Conservation (phyloP, 2,329 filamentous ascomycete genomes). For the Fusarium ambrosium region DNA sequence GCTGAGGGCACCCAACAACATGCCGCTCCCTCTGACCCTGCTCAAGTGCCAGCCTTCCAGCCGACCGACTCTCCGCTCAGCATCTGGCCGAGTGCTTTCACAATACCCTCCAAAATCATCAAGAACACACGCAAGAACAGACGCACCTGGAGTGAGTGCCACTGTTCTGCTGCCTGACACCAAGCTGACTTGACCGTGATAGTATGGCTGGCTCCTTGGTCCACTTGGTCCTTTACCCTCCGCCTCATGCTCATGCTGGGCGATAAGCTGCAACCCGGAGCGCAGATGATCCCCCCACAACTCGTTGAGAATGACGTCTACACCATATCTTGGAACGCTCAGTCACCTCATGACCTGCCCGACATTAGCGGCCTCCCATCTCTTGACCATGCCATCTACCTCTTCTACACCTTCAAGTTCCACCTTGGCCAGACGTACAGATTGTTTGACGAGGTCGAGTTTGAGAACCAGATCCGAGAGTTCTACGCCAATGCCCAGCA, state of each 20-base stretch:
- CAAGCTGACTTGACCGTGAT: neutral
- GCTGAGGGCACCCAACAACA: slow-evolving; percentile 22
- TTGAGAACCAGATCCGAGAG: slow-evolving; percentile 45
- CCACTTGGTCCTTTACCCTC: slow-evolving; percentile 52
- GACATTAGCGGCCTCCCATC: slow-evolving; percentile 53
- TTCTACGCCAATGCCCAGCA: slow-evolving; percentile 41
- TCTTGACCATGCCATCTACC: slow-evolving; percentile 50
- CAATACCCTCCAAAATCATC: slow-evolving; percentile 47
- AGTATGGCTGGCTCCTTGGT: slow-evolving; percentile 52
- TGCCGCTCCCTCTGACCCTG: slow-evolving; percentile 15
- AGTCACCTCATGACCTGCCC: slow-evolving; percentile 33
- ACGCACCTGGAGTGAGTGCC: slow-evolving; percentile 54
- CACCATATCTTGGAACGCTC: slow-evolving; percentile 39
- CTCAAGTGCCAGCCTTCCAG: slow-evolving; percentile 14
- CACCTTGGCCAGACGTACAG: slow-evolving; percentile 54
- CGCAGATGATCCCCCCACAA: slow-evolving; percentile 32
- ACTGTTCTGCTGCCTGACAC: neutral
- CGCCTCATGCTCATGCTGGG: slow-evolving; percentile 50
- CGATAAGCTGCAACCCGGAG: slow-evolving; percentile 48
- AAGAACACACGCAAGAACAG: slow-evolving; percentile 49
- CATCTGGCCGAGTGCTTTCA: slow-evolving; percentile 50
- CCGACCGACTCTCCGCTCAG: slow-evolving; percentile 29
- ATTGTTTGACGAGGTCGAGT: slow-evolving; percentile 52
- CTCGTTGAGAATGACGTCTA: slow-evolving; percentile 50
- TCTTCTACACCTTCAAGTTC: slow-evolving; percentile 55